phyloP scores from a whole-genome alignment of 2,329 filamentous ascomycete species.

The Beauveria caledonica region DNA sequence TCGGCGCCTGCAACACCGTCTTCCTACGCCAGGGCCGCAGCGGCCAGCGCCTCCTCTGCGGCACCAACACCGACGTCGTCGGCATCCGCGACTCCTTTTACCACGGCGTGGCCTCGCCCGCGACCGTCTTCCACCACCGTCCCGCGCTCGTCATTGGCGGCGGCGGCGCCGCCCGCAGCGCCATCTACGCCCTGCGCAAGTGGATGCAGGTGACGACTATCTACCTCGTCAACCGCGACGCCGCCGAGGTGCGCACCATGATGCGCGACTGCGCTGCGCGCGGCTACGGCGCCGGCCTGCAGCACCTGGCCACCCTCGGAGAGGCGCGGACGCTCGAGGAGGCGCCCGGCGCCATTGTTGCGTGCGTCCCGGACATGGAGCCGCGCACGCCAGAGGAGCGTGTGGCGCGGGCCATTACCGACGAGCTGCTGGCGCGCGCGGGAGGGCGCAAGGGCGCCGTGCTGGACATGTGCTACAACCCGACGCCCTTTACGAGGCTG shows the following conservation, averaged over 20 bases:
- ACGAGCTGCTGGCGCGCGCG: conserved; percentile 35
- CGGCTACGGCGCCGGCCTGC: conserved; percentile 51
- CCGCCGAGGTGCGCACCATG: conserved; percentile 57
- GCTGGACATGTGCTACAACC: conserved; percentile 80
- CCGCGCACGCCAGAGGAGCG: conserved; percentile 57
- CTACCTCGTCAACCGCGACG: conserved; percentile 71
- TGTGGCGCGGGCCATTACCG: conserved; percentile 46
- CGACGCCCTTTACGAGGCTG: conserved; percentile 59
- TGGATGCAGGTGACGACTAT: conserved; percentile 60
- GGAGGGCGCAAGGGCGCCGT: conserved; percentile 54
- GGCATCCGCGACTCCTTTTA: conserved; percentile 67
- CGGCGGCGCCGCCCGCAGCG: conserved; percentile 69
- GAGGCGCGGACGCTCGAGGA: conserved; percentile 51
- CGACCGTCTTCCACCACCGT: conserved; percentile 42
- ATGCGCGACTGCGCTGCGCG: conserved; percentile 52
- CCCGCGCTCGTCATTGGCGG: conserved; percentile 70
- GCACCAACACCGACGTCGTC: conserved; percentile 75
- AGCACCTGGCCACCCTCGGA: conserved; percentile 52
- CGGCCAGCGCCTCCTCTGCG: conserved; percentile 49
- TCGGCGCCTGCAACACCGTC: conserved; percentile 75
- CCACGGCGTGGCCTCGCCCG: conserved; percentile 41
- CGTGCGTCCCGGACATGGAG: conserved; percentile 69
- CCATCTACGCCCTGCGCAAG: conserved; percentile 65
- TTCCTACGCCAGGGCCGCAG: conserved; percentile 47
- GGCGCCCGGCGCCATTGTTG: conserved; percentile 58